Evolutionary conservation across 2,329 filamentous ascomycete genomes (phyloP), one percentile per base, ranked within the genome.

Genomic region (Colletotrichum liaoningense): DNA sequence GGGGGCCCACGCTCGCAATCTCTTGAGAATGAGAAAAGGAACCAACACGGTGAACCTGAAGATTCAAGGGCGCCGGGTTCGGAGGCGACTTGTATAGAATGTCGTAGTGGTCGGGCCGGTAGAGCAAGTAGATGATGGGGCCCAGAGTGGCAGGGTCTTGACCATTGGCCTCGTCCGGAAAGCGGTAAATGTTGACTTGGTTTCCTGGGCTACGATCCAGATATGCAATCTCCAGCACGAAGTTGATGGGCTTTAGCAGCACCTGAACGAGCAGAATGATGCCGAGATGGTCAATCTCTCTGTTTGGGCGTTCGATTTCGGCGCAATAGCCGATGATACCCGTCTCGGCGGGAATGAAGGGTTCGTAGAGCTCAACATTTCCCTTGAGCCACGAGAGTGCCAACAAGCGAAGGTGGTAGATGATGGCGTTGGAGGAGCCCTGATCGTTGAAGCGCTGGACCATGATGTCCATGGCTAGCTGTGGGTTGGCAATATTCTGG

Each of bases 201-300:
- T 89, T 88, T 22, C 95, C 95, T 58, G 91, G 87, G 78, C 94
- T 98, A 77, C 95, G 91, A 80, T 98, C 97, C 9, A 99, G 90
- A 80, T 98, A 98, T 67, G 95, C 91, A 75, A 98, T 94, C 80
- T 98, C 95, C 24, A 98, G 89, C 5, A 92, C 91, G 75, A 98
- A 91, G 19, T 92, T 91, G 63, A 92, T 92, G 8, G 93, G 94
- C 79, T 94, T 93, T 75, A 98, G 90, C 4, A 98, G 88, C 30
- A 95, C 89, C 75, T 96, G 92, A 74, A 93, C 90, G 63, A 98
- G 86, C 2, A 94, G 90, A 73, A 91, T 91, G 75, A 98, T 88
- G 56, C 94, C 94, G n/a, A 98, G 86, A 78, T 98, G 92, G 77
- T 99, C 97, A 75, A 98, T 97, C 84, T 98, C 96, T 63, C 92